These are phyloP conservation scores for Phytophthora macrochlamydospora DNA, from an alignment of 352 stramenopile species.

Conservation along the genomic window DNA sequence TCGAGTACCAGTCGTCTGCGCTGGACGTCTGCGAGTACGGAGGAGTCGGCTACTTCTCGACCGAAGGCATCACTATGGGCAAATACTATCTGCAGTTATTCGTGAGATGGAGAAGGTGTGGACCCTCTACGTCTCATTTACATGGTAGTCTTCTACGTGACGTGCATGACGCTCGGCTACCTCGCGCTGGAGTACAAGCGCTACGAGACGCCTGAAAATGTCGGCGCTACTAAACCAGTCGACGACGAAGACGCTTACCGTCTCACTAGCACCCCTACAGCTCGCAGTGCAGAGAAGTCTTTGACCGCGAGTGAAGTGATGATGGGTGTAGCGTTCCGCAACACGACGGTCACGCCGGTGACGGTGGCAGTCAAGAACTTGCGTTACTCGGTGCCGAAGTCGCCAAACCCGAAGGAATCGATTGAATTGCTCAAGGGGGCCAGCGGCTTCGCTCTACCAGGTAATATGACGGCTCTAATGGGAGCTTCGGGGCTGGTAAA, in stretches of 20 bases:
- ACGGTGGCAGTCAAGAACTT: not conserved
- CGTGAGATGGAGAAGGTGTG: not conserved
- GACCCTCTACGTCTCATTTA: not conserved
- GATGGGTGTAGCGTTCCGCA: not conserved
- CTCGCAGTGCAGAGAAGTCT: not conserved
- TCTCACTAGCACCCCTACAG: too few relatives aligned
- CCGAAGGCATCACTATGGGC: not conserved
- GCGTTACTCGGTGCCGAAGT: not conserved
- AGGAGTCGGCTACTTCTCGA: not conserved
- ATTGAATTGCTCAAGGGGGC: not conserved
- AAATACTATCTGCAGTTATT: not conserved
- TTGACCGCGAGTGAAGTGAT: not conserved
- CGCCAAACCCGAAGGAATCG: not conserved
- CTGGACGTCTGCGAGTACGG: not conserved
- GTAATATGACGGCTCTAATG: not conserved
- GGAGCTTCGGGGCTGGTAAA: not conserved
- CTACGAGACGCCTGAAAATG: not conserved
- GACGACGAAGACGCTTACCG: not conserved
- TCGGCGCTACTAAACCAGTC: not conserved
- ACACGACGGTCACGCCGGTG: not conserved
- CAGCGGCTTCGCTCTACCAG: not conserved
- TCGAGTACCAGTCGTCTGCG: not conserved
- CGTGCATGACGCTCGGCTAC: not conserved
- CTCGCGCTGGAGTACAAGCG: not conserved
- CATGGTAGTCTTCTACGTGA: not conserved